Conservation (phyloP, 441 rosid genomes). For the Adansonia madagascariensis region DNA sequence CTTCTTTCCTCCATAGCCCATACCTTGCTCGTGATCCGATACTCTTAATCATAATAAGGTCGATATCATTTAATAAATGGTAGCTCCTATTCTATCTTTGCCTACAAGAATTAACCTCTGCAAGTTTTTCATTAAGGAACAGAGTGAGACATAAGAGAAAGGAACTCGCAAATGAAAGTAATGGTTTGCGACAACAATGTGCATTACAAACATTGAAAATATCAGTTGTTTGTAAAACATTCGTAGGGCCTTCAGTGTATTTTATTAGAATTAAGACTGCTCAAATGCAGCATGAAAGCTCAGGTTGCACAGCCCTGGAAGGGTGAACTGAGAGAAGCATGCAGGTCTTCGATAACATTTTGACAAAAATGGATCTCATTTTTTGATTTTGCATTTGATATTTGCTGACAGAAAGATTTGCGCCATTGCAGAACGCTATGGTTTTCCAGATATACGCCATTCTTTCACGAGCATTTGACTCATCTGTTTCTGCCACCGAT, state of each 20-base stretch:
- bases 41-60: background rate
- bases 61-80: background rate
- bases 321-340: background rate
- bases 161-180: background rate
- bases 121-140: background rate
- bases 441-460: constrained; percentile 89
- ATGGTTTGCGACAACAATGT: background rate
- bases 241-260: background rate
- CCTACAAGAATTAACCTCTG: background rate
- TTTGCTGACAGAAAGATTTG: constrained; percentile 18
- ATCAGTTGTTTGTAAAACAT: background rate
- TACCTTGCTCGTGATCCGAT: background rate
- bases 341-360: background rate
- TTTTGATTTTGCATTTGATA: background rate
- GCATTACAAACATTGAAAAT: background rate
- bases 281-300: background rate
- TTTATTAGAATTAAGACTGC: background rate
- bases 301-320: background rate
- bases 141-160: background rate
- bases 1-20: background rate
- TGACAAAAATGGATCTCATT: background rate
- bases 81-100: background rate
- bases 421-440: constrained; percentile 87
- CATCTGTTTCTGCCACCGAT: constrained; percentile 46
- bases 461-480: constrained; percentile 73